Percentiles rank a stretch among this genome's conserved stretches.
Conservation (phyloP, 1,139 yeast genomes). For the Entelexis sorbosivorans region DNA sequence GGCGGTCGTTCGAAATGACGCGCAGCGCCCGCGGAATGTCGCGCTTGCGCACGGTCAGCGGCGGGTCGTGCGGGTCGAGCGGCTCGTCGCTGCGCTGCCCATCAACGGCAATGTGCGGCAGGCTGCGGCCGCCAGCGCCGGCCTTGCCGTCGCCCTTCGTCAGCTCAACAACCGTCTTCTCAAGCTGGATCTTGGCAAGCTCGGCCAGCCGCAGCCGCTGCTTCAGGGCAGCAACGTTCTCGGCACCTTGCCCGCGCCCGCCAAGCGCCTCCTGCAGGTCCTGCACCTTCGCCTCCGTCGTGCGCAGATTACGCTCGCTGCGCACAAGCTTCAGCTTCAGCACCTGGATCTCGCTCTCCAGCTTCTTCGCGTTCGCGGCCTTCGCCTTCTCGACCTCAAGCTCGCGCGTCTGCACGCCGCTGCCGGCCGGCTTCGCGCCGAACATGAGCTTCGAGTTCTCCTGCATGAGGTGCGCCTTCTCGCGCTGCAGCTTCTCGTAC, state of each 20-base stretch:
- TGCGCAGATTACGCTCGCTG: slow-evolving; percentile 19
- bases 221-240: slow-evolving; percentile 9
- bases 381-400: slow-evolving; percentile 19
- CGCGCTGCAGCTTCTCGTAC: slow-evolving; percentile 23
- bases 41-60: slow-evolving; percentile 12
- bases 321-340: slow-evolving; percentile 20
- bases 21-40: slow-evolving; percentile 14
- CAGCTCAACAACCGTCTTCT: slow-evolving; percentile 14
- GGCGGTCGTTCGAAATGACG: slow-evolving; percentile 26
- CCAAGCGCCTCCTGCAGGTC: neutral
- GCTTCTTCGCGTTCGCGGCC: slow-evolving; percentile 17
- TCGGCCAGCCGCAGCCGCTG: slow-evolving; percentile 15
- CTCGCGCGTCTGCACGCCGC: slow-evolving; percentile 11
- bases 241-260: slow-evolving; percentile 2
- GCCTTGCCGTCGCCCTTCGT: neutral
- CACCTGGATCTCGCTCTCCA: slow-evolving; percentile 21
- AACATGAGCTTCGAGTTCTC: slow-evolving; percentile 20
- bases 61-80: slow-evolving; percentile 7
- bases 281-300: slow-evolving; percentile 3
- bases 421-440: slow-evolving; percentile 7
- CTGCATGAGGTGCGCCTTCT: slow-evolving; percentile 21
- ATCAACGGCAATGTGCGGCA: neutral
- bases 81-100: slow-evolving; percentile 8
- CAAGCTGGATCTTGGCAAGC: slow-evolving; percentile 18
- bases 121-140: neutral